Percentiles rank a stretch among this genome's conserved stretches.
phyloP scores from a whole-genome alignment of 176 grass and related monocot species.

The Carex myosuroides region DNA sequence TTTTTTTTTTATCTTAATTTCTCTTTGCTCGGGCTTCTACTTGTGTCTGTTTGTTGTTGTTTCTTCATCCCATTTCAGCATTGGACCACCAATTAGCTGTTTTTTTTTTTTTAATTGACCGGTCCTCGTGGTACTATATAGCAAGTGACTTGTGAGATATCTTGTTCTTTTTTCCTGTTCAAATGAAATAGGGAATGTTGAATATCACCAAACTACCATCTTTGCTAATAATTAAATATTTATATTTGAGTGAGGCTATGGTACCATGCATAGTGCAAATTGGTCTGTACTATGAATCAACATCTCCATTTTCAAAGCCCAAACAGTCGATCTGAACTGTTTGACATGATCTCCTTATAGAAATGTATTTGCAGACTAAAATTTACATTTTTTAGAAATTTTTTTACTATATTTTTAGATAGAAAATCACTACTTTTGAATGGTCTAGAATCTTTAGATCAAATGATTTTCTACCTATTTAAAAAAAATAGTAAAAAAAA shows the following conservation, averaged over 20 bases:
- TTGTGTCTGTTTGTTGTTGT: neutral
- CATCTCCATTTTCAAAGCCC: no score
- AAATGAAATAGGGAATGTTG: neutral
- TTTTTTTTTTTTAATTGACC: neutral
- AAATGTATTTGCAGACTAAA: no score
- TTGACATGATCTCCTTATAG: no score
- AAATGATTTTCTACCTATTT: no score
- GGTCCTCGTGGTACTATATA: neutral
- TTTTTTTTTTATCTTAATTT: neutral
- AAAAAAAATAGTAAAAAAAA: no score
- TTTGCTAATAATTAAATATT: neutral
- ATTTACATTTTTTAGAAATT: no score
- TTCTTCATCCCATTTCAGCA: neutral
- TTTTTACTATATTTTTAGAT: no score
- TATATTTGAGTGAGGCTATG: neutral
- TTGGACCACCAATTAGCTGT: neutral
- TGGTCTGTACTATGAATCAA: no score
- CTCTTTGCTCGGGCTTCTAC: neutral
- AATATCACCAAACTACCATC: neutral
- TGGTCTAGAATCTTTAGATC: no score
- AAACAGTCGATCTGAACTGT: no score
- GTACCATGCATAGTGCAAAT: no score
- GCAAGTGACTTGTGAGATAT: neutral
- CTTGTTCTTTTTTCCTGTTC: neutral
- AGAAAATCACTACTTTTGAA: no score